Percentiles rank a stretch among this genome's conserved stretches.
Conservation (phyloP, 129 eudicot species). For the Escallonia rubra region DNA sequence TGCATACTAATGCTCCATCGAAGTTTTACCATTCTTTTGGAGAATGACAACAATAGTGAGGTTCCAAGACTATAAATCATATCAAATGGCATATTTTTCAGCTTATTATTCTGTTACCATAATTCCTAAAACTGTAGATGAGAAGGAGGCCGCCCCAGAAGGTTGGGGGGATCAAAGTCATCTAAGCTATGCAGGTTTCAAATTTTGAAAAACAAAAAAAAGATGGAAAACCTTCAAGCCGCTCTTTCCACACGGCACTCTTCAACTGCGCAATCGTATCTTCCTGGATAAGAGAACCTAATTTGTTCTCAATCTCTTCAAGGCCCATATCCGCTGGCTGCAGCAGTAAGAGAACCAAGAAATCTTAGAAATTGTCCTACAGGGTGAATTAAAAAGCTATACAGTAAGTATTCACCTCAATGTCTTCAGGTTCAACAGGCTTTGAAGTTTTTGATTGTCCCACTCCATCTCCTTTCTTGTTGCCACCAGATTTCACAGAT, state of each 20-base stretch:
- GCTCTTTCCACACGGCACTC: slow-evolving; percentile 99
- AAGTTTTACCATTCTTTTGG: too few species aligned
- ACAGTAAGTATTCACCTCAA: slow-evolving; percentile 50
- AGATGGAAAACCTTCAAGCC: slow-evolving; percentile 73
- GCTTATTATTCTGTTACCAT: too few species aligned
- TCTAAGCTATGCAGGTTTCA: neutral
- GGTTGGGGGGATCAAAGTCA: neutral
- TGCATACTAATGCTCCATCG: too few species aligned
- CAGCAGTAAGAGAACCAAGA: slow-evolving; percentile 11
- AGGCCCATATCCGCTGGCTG: slow-evolving; percentile 97
- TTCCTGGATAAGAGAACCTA: slow-evolving; percentile 73
- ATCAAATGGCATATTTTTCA: too few species aligned
- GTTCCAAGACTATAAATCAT: too few species aligned
- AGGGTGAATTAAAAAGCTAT: neutral
- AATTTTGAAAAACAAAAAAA: neutral
- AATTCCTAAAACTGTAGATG: too few species aligned
- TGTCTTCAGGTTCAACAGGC: slow-evolving; percentile 78
- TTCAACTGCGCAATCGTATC: slow-evolving; percentile 76
- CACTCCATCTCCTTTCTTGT: slow-evolving; percentile 77
- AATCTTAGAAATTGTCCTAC: neutral
- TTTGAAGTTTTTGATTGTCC: slow-evolving; percentile 49
- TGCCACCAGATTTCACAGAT: slow-evolving; percentile 51
- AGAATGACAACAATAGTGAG: too few species aligned
- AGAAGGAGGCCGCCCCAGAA: too few species aligned
- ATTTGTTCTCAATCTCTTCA: slow-evolving; percentile 85